These are phyloP conservation scores for Aspergillus nomiae DNA, from an alignment of 2,329 filamentous ascomycete genomes.

Conservation along the genomic window DNA sequence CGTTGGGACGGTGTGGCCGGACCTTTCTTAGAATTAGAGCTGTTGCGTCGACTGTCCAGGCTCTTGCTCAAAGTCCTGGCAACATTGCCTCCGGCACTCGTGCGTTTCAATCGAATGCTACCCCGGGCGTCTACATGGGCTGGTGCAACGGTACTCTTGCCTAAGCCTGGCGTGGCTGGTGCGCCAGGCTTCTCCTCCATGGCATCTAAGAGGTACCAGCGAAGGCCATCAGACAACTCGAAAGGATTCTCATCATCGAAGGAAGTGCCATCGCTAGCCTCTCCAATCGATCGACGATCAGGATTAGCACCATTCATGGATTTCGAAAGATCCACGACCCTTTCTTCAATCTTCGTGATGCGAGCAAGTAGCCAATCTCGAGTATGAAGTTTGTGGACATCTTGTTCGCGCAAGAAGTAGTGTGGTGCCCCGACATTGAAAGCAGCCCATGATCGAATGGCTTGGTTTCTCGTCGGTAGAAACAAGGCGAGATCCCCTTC, in stretches of 20 bases:
- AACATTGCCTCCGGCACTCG: constrained; percentile 68
- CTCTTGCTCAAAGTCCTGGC: constrained; percentile 82
- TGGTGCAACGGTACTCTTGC: constrained; percentile 87
- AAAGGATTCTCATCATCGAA: constrained; percentile 94
- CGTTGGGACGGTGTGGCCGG: constrained; percentile 32
- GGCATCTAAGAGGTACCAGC: constrained; percentile 96
- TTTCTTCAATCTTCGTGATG: constrained; percentile 87
- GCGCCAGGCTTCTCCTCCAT: constrained; percentile 89
- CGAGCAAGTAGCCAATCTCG: constrained; percentile 96
- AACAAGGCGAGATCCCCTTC: constrained; percentile 94
- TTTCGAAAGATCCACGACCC: constrained; percentile 88
- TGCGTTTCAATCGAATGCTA: constrained; percentile 54
- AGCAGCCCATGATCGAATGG: constrained; percentile 92
- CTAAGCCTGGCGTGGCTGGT: constrained; percentile 87
- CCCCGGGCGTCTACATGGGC: constrained; percentile 86
- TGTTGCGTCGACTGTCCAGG: constrained; percentile 87
- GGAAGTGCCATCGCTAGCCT: constrained; percentile 57
- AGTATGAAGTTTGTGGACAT: constrained; percentile 77
- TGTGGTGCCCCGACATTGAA: constrained; percentile 98
- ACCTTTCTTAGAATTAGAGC: constrained; percentile 79
- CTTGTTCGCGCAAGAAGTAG: constrained; percentile 93
- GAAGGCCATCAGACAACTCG: constrained; percentile 87
- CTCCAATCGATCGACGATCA: constrained; percentile 53
- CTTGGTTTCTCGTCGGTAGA: constrained; percentile 90
- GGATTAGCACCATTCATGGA: constrained; percentile 62